Percentiles rank a stretch among this genome's conserved stretches.
Evolutionary conservation across 2,329 filamentous ascomycete genomes (phyloP).

Genomic region (Beauveria australis): DNA sequence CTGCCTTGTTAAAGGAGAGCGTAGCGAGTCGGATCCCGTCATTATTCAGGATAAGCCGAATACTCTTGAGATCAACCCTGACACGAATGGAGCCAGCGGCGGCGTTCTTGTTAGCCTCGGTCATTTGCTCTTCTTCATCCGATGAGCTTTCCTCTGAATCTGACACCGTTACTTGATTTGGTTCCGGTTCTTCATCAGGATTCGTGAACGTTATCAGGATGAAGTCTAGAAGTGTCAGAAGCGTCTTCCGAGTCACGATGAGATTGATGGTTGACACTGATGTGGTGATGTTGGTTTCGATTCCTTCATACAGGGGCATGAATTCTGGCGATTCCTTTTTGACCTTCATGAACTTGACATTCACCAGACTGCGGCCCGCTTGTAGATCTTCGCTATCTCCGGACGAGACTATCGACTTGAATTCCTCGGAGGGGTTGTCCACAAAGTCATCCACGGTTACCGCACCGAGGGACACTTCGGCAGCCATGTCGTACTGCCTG

Average conservation of each 20-base stretch:
- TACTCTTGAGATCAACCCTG: constrained; percentile 87
- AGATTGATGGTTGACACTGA: constrained; percentile 93
- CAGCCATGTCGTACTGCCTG: constrained; percentile 84
- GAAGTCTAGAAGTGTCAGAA: constrained; percentile 89
- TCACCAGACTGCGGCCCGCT: constrained; percentile 73
- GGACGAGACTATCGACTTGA: constrained; percentile 96
- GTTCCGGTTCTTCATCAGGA: constrained; percentile 28
- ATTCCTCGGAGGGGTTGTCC: constrained; percentile 77
- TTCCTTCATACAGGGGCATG: constrained; percentile 80
- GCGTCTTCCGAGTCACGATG: constrained; percentile 84
- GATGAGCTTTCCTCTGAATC: constrained; percentile 33
- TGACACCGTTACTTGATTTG: constrained; percentile 19
- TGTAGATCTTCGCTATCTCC: constrained; percentile 62
- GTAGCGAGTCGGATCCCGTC: constrained; percentile 93
- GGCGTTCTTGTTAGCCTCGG: constrained; percentile 25
- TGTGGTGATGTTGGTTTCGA: constrained; percentile 87
- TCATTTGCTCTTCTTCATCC: constrained; percentile 28
- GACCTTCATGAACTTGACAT: constrained; percentile 82
- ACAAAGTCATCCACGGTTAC: constrained; percentile 92
- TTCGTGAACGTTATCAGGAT: constrained; percentile 84
- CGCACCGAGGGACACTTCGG: constrained; percentile 79
- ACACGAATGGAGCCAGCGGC: constrained; percentile 73
- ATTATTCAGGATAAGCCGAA: constrained; percentile 91
- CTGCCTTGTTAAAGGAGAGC: constrained; percentile 82
- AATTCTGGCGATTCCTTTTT: constrained; percentile 91